Base-by-base conservation (phyloP, 208 protist species). In the Acanthamoeba lenticulata region DNA sequence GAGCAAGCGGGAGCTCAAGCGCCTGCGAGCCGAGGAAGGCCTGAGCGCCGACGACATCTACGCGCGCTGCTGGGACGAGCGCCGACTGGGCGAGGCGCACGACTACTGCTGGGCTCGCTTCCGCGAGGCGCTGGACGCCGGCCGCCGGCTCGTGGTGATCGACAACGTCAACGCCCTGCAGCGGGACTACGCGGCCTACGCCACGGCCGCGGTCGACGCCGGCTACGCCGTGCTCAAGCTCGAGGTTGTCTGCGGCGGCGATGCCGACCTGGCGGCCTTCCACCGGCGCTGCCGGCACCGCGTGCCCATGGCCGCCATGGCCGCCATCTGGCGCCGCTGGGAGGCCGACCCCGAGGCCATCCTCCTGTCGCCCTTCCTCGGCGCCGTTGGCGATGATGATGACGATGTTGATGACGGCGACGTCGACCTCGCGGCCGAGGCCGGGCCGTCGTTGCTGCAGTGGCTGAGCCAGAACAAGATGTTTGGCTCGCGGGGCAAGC, bases 1-100 rank as follows among this genome's bases (percentile, higher is more conserved):
- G 13, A 91, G 55, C 85, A 91, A 69, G 13, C n/a, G 52, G 24
- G 85, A 91, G 38, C 32, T 91, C 55, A 91, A 91, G 55, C 85
- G 85, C 19, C n/a, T 91, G 47, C 21, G 38, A 38, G 29, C 24
- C 83, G 85, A 91, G 2, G 55, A 34, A 7, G 36, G 79, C 79
- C 45, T 52, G 42, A 38, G 6, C 24, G 38, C 34, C 36, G 77
- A 60, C 2, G 85, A 91, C 52, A 91, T 91, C 85, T 91, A 91
- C 57, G 52, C 11, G 4, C 47, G 11, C 47, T 91, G 85, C n/a
- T 91, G 32, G 32, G 85, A 91, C 32, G 85, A 60, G 57, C 13
- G n/a, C 2, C n/a, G 85, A 44, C 55, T 91, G 44, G 29, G n/a
- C 24, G 85, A 91, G 32, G 85, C 85, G 6, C 85, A 91, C 55